Base-by-base conservation (phyloP, 2,329 filamentous ascomycete genomes). In the Hysterium pulicare region DNA sequence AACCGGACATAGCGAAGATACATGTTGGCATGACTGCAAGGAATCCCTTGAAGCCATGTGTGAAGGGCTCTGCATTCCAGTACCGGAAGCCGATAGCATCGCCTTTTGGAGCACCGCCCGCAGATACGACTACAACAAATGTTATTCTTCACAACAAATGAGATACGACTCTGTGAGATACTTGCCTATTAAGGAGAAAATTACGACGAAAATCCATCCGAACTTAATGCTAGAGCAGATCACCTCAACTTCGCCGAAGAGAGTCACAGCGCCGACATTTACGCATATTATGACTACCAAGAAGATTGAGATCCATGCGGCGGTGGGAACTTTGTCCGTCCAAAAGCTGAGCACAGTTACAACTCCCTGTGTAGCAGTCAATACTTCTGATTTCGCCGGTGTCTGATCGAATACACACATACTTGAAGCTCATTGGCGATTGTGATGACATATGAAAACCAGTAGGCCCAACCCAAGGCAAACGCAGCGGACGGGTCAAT, bases 191-290 rank as follows among this genome's bases (percentile, higher is more conserved):
- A 70, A 57, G 13, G 69, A 70, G 35, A 74, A 66, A 48, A 75
- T 73, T 48, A 74, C 69, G 19, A 74, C 62, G 41, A 74, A 66
- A 40, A 75, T 73, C 70, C 71, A 74, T 24, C 66, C 61, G 28
- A 74, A 72, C 46, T 75, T 75, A 51, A 74, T 69, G 2, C 62
- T 59, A 5, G 69, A 70, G 26, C 64, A 59, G 5, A 70, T 46
- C 15, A 74, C 71, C 47, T 75, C 72, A 10, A 71, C 66, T 45
- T 75, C 71, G 3, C 67, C 72, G 41, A 74, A 75, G 33, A 71
- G 45, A 6, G 54, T 67, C 33, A 74, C 72, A 1, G 65, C 69
- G 11, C 66, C 62, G 20, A 74, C 45, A 42, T 74, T 74, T 35
- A 67, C 59, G 2, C 52, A 38, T 11, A 69, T 49, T 34, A 69